Conservation (phyloP, 305 asterid species). For the Fraxinus latifolia region DNA sequence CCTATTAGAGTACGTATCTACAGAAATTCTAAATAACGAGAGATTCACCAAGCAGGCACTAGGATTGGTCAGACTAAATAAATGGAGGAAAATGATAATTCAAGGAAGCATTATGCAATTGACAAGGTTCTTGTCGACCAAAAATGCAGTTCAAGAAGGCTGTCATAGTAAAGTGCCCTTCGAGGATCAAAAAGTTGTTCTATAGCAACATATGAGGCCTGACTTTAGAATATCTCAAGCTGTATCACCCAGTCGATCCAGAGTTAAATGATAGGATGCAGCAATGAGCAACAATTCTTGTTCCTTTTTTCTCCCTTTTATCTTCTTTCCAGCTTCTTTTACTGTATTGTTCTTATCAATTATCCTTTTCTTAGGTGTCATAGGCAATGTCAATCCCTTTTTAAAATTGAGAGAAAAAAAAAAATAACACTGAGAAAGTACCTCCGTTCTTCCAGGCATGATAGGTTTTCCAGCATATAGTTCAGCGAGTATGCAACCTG, state of each 20-base stretch:
- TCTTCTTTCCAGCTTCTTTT: background rate
- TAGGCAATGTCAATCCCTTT: background rate
- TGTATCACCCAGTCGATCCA: background rate
- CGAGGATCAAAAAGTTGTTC: background rate
- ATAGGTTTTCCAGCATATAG: slow-evolving; percentile 90
- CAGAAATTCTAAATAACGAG: background rate
- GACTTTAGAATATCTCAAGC: background rate
- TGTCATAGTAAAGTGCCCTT: background rate
- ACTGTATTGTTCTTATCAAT: background rate
- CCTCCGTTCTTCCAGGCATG: slow-evolving; percentile 99
- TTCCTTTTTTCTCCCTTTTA: background rate
- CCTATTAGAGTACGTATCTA: background rate
- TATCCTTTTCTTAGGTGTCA: background rate
- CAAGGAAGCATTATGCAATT: background rate
- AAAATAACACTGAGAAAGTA: slow-evolving; percentile 17
- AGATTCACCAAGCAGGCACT: background rate
- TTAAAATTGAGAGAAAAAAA: background rate
- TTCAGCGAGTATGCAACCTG: slow-evolving; percentile 88
- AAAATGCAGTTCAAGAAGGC: background rate
- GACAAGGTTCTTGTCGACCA: background rate
- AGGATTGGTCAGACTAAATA: background rate
- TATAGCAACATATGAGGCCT: background rate
- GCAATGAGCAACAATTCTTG: background rate
- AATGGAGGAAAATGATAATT: background rate
- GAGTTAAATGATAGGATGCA: background rate